Conservation (phyloP, 331 rosid genomes). For the Acacia concinna region DNA sequence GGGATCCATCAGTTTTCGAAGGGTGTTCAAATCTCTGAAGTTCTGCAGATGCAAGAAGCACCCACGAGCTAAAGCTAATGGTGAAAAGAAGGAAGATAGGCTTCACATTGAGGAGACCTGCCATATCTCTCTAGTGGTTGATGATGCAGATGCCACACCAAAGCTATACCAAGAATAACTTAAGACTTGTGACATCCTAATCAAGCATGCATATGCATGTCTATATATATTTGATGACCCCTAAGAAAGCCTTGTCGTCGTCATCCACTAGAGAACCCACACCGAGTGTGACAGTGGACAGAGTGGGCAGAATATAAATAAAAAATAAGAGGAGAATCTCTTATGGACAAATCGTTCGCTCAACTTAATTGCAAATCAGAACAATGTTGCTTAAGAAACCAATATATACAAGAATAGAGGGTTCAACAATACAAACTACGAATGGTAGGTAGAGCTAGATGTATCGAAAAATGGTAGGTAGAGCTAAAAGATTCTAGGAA, state of each 20-base stretch:
- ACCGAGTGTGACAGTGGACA: background rate
- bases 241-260: background rate
- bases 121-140: slow-evolving; percentile 29
- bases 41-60: slow-evolving; percentile 46
- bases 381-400: background rate
- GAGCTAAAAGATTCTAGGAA: background rate
- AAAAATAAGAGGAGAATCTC: background rate
- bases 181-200: background rate
- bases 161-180: background rate
- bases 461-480: background rate
- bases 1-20: slow-evolving; percentile 56
- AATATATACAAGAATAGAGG: background rate
- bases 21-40: slow-evolving; percentile 54
- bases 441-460: background rate
- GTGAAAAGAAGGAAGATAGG: slow-evolving; percentile 20
- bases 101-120: slow-evolving; percentile 1
- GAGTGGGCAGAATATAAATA: background rate
- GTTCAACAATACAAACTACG: background rate
- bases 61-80: slow-evolving; percentile 31
- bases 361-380: background rate
- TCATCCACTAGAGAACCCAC: background rate
- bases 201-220: background rate
- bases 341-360: background rate
- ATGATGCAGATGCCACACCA: background rate
- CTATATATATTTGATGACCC: background rate